These are phyloP conservation scores for Cryptosporidium sp. DNA, from an alignment of 169 alveolate genomes.

Conservation along the genomic window DNA sequence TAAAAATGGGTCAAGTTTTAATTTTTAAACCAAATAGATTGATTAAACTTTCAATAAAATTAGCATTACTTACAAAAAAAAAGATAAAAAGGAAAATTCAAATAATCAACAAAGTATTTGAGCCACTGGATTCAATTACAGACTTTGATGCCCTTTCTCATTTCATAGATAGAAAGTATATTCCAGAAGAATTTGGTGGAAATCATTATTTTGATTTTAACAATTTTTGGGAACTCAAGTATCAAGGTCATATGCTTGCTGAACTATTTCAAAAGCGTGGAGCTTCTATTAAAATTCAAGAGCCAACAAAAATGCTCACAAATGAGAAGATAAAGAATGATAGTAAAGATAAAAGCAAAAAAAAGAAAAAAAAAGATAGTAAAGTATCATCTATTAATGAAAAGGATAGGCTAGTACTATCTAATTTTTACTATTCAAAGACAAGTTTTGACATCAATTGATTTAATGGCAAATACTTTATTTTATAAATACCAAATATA, in stretches of 20 bases:
- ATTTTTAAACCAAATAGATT: slow-evolving; percentile 57
- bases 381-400: background rate
- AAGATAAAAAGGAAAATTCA: slow-evolving; percentile 46
- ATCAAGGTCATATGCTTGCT: slow-evolving; percentile 47
- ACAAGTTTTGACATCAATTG: background rate
- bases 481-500: background rate
- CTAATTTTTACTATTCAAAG: background rate
- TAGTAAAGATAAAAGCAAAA: background rate
- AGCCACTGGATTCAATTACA: slow-evolving; percentile 56
- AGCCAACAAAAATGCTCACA: background rate
- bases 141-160: slow-evolving; percentile 74
- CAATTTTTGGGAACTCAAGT: slow-evolving; percentile 39
- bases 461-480: background rate
- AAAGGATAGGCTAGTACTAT: background rate
- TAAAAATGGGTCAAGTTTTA: slow-evolving; percentile 48
- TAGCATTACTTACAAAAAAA: slow-evolving; percentile 21
- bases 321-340: background rate
- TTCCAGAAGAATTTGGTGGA: slow-evolving; percentile 69
- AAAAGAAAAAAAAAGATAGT: background rate
- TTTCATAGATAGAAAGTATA: slow-evolving; percentile 58
- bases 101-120: slow-evolving; percentile 63
- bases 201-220: slow-evolving; percentile 50
- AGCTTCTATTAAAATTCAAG: slow-evolving; percentile 1
- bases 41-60: slow-evolving; percentile 29
- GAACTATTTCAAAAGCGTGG: slow-evolving; percentile 28